These are phyloP conservation scores for Peribolospora kevripleyi DNA, from an alignment of 768 basidiomycete genomes.

Conservation along the genomic window DNA sequence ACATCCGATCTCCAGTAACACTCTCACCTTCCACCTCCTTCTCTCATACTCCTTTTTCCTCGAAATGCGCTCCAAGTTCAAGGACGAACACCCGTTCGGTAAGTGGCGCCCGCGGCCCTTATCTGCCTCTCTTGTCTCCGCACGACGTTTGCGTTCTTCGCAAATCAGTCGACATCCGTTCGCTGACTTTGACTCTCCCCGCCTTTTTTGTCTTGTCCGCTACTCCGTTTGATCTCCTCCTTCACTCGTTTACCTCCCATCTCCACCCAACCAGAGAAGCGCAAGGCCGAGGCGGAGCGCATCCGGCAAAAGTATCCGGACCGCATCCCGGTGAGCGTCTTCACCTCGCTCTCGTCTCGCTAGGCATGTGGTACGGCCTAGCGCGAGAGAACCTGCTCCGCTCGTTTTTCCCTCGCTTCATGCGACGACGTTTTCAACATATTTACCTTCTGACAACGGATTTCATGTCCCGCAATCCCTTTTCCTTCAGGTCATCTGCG, in stretches of 20 bases:
- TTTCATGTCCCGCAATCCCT: not conserved
- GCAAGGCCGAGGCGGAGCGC: conserved; percentile 95
- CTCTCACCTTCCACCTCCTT: too few species aligned
- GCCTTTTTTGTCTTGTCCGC: not conserved
- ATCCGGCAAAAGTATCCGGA: conserved; percentile 97
- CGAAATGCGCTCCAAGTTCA: conserved; percentile 75
- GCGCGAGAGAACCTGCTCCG: not conserved
- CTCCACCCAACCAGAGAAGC: conserved; percentile 47
- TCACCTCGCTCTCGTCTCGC: conserved; percentile 7
- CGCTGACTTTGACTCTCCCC: not conserved
- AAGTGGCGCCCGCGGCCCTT: conserved; percentile 19
- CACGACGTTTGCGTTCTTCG: not conserved
- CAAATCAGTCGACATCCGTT: not conserved
- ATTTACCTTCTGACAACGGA: not conserved
- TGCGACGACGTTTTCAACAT: not conserved
- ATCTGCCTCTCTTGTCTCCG: not conserved
- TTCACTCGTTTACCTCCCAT: not conserved
- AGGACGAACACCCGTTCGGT: conserved; percentile 99
- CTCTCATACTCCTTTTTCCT: too few species aligned
- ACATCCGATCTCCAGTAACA: too few species aligned
- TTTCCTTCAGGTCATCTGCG: conserved; percentile 72
- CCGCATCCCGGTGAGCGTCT: conserved; percentile 64
- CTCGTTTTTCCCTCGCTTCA: not conserved
- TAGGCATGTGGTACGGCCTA: not conserved
- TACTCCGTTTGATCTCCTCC: not conserved